A percentile compares a stretch with the other conserved stretches of the same genome.
phyloP scores from a whole-genome alignment of 1,139 yeast genomes.

The Saccharomyces pastorianus region DNA sequence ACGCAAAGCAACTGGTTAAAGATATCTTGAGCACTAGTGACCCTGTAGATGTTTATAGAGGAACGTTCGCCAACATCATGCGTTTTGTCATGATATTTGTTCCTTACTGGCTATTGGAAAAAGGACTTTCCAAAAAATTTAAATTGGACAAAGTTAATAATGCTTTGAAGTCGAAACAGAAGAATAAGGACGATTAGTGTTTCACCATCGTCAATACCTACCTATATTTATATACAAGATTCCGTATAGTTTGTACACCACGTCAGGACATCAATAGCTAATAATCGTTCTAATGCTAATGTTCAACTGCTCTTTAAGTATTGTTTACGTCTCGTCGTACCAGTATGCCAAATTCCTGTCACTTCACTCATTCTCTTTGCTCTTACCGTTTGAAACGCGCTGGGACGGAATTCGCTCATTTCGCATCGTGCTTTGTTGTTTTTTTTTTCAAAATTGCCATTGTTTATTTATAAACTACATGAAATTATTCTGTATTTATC shows the following conservation, averaged over 20 bases:
- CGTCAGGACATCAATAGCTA: neutral
- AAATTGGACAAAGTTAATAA: slow-evolving; percentile 35
- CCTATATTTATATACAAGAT: neutral
- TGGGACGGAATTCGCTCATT: neutral
- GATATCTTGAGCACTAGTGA: slow-evolving; percentile 39
- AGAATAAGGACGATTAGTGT: neutral
- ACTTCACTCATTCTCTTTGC: neutral
- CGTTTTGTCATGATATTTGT: slow-evolving; percentile 30
- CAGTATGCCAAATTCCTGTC: neutral
- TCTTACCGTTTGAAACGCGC: neutral
- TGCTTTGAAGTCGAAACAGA: slow-evolving; percentile 17
- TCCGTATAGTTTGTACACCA: neutral
- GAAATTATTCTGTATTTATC: neutral
- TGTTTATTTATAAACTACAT: neutral
- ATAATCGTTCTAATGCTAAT: neutral
- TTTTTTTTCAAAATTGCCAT: neutral
- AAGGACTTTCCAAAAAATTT: slow-evolving; percentile 41
- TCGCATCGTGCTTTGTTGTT: slow-evolving; percentile 1
- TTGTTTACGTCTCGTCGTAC: neutral
- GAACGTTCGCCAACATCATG: slow-evolving; percentile 40
- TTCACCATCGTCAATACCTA: neutral
- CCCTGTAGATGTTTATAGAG: slow-evolving; percentile 48
- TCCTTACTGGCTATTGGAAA: slow-evolving; percentile 47
- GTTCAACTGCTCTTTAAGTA: neutral
- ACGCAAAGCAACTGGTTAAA: slow-evolving; percentile 47